Conservation (phyloP, 169 alveolate species). For the Cryptosporidium ubiquitum region DNA sequence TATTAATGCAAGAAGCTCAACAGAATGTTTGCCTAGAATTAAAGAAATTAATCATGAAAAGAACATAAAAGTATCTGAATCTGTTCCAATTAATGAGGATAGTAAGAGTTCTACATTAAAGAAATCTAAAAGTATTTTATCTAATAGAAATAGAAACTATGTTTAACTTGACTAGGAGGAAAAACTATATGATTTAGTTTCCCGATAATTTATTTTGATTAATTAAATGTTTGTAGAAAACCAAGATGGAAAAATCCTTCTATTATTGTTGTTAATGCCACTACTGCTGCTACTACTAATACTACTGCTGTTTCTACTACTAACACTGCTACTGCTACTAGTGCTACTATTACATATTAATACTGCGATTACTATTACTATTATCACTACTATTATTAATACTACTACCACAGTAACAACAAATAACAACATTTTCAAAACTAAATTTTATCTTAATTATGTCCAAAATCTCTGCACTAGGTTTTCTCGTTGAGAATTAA, state of each 20-base stretch:
- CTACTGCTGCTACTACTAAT: too few species aligned
- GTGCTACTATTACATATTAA: too few species aligned
- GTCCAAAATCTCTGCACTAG: neutral
- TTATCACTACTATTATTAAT: too few species aligned
- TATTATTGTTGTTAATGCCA: too few species aligned
- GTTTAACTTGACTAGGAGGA: neutral
- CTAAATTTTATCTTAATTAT: neutral
- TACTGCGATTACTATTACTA: too few species aligned
- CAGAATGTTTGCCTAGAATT: conserved; percentile 22
- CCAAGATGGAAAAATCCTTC: neutral
- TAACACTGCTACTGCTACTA: too few species aligned
- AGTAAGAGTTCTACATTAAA: neutral
- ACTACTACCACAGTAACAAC: too few species aligned
- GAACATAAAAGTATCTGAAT: conserved; percentile 1
- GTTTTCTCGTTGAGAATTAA: too few species aligned
- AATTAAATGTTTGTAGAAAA: neutral
- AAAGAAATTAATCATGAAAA: conserved; percentile 15
- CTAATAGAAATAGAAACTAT: neutral
- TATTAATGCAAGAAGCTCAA: neutral
- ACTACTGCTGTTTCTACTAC: too few species aligned
- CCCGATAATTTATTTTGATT: neutral
- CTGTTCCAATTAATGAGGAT: conserved; percentile 60
- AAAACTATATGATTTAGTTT: neutral
- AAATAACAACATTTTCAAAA: too few species aligned
- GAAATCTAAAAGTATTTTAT: neutral